Percentiles rank a stretch among this genome's conserved stretches.
Evolutionary conservation across 495 filamentous ascomycete genomes (phyloP).

Genomic region (Tuber microsphaerosporum): DNA sequence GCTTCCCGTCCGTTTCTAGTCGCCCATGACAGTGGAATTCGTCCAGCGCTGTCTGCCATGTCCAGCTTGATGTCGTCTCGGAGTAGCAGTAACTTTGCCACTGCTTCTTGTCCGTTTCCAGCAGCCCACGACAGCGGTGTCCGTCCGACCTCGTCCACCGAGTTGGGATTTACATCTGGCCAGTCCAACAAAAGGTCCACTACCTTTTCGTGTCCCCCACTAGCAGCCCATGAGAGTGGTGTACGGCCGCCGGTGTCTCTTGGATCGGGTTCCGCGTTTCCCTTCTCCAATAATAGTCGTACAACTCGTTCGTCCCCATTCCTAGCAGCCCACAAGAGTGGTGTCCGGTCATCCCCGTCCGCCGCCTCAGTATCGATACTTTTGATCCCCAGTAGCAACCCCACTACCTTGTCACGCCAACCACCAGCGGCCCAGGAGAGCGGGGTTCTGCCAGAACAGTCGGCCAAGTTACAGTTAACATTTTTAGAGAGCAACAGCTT

Average conservation of each 20-base stretch:
- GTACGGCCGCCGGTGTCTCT: constrained; percentile 1
- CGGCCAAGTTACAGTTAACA: constrained; percentile 1
- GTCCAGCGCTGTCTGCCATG: background rate
- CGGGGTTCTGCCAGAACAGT: background rate
- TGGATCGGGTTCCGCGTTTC: background rate
- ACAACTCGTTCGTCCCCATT: constrained; percentile 13
- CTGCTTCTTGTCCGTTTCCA: constrained; percentile 48
- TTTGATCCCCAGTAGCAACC: background rate
- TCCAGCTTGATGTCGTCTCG: background rate
- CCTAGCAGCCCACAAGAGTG: constrained; percentile 8
- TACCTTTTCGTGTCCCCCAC: constrained; percentile 6
- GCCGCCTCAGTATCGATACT: background rate
- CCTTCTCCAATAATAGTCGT: constrained; percentile 21
- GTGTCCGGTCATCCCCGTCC: background rate
- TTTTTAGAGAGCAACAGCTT: constrained; percentile 21
- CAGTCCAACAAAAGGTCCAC: constrained; percentile 11
- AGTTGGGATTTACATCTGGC: constrained; percentile 43
- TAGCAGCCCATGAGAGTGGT: constrained; percentile 14
- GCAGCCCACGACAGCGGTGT: constrained; percentile 53
- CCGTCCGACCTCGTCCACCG: constrained; percentile 45
- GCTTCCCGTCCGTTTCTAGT: constrained; percentile 46
- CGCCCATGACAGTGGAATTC: constrained; percentile 44
- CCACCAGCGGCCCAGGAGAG: background rate
- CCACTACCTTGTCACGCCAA: background rate
- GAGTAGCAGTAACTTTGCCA: constrained; percentile 48